phyloP scores from a whole-genome alignment of 805 yeast species.

The Saccharomycopsis fermentans region DNA sequence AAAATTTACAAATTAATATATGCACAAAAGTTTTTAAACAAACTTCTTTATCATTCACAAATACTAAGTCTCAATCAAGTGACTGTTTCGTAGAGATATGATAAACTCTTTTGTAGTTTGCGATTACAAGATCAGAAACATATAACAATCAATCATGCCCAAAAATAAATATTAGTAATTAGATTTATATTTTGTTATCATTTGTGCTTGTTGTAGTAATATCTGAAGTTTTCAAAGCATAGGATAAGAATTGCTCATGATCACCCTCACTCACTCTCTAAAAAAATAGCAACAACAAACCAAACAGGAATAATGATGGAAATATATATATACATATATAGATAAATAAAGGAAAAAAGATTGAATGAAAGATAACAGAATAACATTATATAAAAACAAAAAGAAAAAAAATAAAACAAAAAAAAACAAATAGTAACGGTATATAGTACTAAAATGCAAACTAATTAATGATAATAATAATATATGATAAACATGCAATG shows the following conservation, averaged over 20 bases:
- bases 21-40: no score
- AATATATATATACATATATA: not conserved
- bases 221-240: not conserved
- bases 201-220: not conserved
- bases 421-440: not conserved
- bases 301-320: not conserved
- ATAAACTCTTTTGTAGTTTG: no score
- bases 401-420: not conserved
- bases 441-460: not conserved
- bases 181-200: not conserved
- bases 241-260: not conserved
- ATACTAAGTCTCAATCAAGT: no score
- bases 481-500: not conserved
- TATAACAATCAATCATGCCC: no score
- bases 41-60: no score
- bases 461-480: not conserved
- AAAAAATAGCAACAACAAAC: no score
- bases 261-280: no score
- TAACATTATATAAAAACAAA: not conserved
- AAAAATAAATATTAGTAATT: not conserved
- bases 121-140: no score
- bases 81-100: no score
- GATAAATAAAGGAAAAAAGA: not conserved
- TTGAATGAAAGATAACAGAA: not conserved
- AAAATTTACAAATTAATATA: no score